Conservation (phyloP, 1,284 basidiomycete species). For the Pulveroboletus sp. region DNA sequence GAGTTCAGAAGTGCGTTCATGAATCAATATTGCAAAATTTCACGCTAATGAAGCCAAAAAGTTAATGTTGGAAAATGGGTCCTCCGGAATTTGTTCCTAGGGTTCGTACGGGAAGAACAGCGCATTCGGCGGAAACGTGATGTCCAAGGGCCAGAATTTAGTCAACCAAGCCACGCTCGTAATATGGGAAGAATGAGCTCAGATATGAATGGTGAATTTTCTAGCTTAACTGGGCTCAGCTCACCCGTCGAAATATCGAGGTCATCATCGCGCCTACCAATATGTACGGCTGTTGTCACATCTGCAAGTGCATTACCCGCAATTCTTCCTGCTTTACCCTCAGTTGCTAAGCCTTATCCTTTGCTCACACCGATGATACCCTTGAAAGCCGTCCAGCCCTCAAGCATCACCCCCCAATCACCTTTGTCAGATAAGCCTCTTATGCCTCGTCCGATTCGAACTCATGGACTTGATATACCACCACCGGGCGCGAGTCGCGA, state of each 20-base stretch:
- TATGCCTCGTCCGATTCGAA: slow-evolving; percentile 35
- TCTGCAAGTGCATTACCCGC: slow-evolving; percentile 52
- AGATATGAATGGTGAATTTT: slow-evolving; percentile 30
- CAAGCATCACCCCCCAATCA: slow-evolving; percentile 42
- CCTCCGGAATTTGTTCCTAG: slow-evolving; percentile 69
- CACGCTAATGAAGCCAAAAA: slow-evolving; percentile 35
- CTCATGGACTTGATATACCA: slow-evolving; percentile 32
- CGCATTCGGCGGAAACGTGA: slow-evolving; percentile 45
- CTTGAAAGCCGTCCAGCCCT: slow-evolving; percentile 36
- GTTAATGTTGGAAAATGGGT: slow-evolving; percentile 85
- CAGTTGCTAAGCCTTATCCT: slow-evolving; percentile 49
- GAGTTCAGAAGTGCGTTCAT: slow-evolving; percentile 74
- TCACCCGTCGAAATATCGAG: slow-evolving; percentile 35
- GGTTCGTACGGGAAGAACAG: slow-evolving; percentile 68
- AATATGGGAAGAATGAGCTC: slow-evolving; percentile 32
- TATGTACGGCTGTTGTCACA: slow-evolving; percentile 25
- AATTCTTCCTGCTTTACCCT: slow-evolving; percentile 49
- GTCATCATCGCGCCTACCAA: slow-evolving; percentile 14
- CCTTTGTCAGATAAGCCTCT: slow-evolving; percentile 36
- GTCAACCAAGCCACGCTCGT: slow-evolving; percentile 22
- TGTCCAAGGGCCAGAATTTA: slow-evolving; percentile 17
- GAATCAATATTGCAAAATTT: slow-evolving; percentile 10
- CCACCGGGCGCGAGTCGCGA: slow-evolving; percentile 32
- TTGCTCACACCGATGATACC: slow-evolving; percentile 61
- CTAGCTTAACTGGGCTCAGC: slow-evolving; percentile 30